phyloP scores from a whole-genome alignment of 1,284 basidiomycete genomes.

The Ustilago tritici region DNA sequence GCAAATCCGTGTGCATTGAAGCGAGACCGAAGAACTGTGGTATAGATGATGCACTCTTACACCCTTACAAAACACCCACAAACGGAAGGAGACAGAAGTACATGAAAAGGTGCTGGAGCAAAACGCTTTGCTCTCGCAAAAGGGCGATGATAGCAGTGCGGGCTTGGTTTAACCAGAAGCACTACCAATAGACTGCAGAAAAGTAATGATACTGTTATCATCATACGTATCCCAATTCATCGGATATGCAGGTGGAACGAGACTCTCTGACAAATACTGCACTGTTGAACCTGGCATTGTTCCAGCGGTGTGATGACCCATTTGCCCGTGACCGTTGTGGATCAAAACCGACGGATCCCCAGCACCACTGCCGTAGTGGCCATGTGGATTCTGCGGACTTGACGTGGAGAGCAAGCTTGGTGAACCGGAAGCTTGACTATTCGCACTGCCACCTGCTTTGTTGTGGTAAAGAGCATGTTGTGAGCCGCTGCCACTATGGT shows the following conservation, averaged over 20 bases:
- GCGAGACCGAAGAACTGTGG: too few species aligned
- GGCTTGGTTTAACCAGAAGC: conserved; percentile 9
- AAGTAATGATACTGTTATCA: conserved; percentile 55
- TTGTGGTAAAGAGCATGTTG: conserved; percentile 34
- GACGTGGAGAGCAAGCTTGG: conserved; percentile 32
- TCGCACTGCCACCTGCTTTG: conserved; percentile 10
- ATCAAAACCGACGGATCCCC: conserved; percentile 24
- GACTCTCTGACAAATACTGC: conserved; percentile 42
- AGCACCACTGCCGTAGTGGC: conserved; percentile 8
- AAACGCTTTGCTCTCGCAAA: too few species aligned
- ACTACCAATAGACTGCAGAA: conserved; percentile 45
- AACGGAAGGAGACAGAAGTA: neutral
- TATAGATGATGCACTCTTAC: too few species aligned
- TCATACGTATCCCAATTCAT: conserved; percentile 54
- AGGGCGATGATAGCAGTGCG: too few species aligned
- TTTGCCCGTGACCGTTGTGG: conserved; percentile 22
- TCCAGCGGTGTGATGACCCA: conserved; percentile 1
- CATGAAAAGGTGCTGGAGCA: neutral
- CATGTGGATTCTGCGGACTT: conserved; percentile 22
- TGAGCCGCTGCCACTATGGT: conserved; percentile 16
- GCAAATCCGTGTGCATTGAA: too few species aligned
- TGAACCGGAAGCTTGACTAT: conserved; percentile 36
- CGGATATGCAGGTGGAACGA: conserved; percentile 49
- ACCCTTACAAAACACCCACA: too few species aligned
- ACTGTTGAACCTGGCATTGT: conserved; percentile 23